Percentiles rank a stretch among this genome's conserved stretches.
Conservation (phyloP, 176 grass and related monocot species). For the Phyllostachys edulis region DNA sequence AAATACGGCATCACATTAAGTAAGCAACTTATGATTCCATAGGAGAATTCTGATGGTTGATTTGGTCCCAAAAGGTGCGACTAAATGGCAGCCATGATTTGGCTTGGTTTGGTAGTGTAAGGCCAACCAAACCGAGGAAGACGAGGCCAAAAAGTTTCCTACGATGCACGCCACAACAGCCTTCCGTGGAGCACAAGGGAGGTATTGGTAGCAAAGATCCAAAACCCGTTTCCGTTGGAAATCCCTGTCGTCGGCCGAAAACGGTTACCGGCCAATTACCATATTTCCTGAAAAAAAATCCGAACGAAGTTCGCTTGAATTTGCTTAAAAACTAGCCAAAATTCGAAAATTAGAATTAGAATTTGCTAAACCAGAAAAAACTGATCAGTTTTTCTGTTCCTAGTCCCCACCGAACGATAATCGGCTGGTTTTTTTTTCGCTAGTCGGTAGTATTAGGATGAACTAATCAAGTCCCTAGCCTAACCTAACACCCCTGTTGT, state of each 20-base stretch:
- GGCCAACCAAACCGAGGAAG: slow-evolving; percentile 9
- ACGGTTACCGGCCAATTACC: too few species aligned
- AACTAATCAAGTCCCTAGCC: background rate
- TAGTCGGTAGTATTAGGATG: background rate
- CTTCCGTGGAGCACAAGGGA: slow-evolving; percentile 38
- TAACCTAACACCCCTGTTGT: background rate
- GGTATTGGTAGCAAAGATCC: too few species aligned
- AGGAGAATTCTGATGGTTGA: background rate
- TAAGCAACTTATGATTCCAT: background rate
- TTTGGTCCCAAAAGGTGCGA: slow-evolving; percentile 6
- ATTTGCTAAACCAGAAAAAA: too few species aligned
- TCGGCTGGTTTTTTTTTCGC: too few species aligned
- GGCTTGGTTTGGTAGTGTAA: background rate
- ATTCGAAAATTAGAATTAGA: too few species aligned
- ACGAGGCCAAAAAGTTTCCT: slow-evolving; percentile 20
- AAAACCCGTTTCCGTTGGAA: too few species aligned
- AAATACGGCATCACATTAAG: background rate
- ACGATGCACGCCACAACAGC: background rate
- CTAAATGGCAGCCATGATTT: slow-evolving; percentile 19
- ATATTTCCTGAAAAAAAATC: too few species aligned
- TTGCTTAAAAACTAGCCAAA: too few species aligned
- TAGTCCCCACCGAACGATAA: too few species aligned
- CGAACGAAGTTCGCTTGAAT: too few species aligned
- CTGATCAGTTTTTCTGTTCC: too few species aligned
- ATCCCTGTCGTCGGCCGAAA: too few species aligned